These are phyloP conservation scores for Hexamita inflata DNA, from an alignment of 208 protist genomes.

Conservation along the genomic window DNA sequence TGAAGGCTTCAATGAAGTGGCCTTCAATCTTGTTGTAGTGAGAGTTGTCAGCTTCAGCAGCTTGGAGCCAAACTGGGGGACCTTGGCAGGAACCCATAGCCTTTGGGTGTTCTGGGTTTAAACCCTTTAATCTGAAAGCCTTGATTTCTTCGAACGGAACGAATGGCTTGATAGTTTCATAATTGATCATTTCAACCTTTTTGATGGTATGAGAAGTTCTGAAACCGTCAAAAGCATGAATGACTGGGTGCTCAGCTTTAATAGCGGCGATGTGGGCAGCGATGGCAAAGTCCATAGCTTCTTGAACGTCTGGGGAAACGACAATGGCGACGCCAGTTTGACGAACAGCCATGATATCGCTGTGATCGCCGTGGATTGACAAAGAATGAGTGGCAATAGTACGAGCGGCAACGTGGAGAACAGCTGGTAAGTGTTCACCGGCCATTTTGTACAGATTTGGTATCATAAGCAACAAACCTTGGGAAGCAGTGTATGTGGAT, in stretches of 20 bases:
- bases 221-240: conserved; percentile 57
- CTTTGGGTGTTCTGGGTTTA: conserved; percentile 50
- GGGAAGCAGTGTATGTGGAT: conserved; percentile 57
- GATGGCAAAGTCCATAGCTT: conserved; percentile 50
- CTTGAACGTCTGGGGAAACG: conserved; percentile 48
- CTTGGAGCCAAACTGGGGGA: conserved; percentile 54
- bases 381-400: conserved; percentile 51
- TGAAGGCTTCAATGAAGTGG: conserved; percentile 46
- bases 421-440: conserved; percentile 52
- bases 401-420: conserved; percentile 55
- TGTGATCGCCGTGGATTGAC: conserved; percentile 56
- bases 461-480: conserved; percentile 61
- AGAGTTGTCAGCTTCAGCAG: conserved; percentile 46
- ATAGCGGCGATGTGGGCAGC: conserved; percentile 53
- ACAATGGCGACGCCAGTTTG: conserved; percentile 49
- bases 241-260: conserved; percentile 43
- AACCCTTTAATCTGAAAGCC: conserved; percentile 32
- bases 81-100: conserved; percentile 45
- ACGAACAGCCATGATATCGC: conserved; percentile 56
- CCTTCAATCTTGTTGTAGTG: conserved; percentile 44
- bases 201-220: conserved; percentile 46
- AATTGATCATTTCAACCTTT: conserved; percentile 32
- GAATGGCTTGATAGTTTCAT: conserved; percentile 31
- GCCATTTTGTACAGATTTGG: conserved; percentile 62
- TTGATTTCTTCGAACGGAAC: conserved; percentile 32